Evolutionary conservation across 73 alveolate species (phyloP), one percentile per base, ranked within the genome.

Genomic region (Symbiodinium natans): DNA sequence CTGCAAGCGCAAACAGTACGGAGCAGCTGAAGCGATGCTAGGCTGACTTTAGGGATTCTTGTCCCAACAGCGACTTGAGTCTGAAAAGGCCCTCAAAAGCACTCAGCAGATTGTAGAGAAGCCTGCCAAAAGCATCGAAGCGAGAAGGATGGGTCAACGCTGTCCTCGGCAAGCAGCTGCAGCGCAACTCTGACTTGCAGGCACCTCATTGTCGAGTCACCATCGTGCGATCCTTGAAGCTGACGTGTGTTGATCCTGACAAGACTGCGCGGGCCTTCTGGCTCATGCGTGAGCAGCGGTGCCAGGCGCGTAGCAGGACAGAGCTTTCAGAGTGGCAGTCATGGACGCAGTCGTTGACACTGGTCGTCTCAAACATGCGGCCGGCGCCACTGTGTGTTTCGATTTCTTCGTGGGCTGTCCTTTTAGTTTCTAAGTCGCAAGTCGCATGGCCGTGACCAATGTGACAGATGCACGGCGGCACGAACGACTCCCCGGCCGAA

Each of bases 111-210:
- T n/a, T n/a, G n/a, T n/a, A n/a, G n/a, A n/a, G n/a, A n/a, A n/a
- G 59, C 59, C 1, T 13, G 59, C 59, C 25, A 46, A 13, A 46
- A 21, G 9, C 59, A 46, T 0, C 9, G 59, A 46, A 19, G 21
- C 89, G 19, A 42, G 2, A 46, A 85, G 93, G 80, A 42, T 85
- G 93, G 94, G 83, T 86, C 41, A n/a, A 21, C 36, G 82, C 94
- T 25, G 94, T 86, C 33, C 94, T 86, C 71, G 94, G 63, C 94
- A 86, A 86, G 59, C 68, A 75, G 84, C 83, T 86, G 41, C 84
- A 86, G 33, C 94, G 94, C 83, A 38, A 41, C 41, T 75, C 68
- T 21, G 63, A 42, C 8, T 56, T 54, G 46, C 40, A 86, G 94
- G 94, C 31, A 2, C 48, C 59, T 6, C 59, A n/a, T 46, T 46